Conservation (phyloP, 2,329 filamentous ascomycete genomes). For the Pseudocercospora vitis region DNA sequence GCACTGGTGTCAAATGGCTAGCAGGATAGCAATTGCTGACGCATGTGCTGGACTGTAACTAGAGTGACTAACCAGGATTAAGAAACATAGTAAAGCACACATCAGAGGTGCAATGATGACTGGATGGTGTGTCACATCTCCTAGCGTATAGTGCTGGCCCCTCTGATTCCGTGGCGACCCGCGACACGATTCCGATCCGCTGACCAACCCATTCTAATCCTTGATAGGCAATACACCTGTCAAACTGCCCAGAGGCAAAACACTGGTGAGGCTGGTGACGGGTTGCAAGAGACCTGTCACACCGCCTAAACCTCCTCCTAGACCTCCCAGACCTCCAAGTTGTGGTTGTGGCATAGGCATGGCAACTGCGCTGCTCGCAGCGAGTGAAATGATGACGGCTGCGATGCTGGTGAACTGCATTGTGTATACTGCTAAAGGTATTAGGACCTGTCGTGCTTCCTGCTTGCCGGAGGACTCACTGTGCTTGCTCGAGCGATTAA, state of each 20-base stretch:
- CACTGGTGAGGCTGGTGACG: neutral
- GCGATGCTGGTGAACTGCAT: slow-evolving; percentile 4
- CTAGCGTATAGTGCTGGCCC: neutral
- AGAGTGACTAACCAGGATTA: neutral
- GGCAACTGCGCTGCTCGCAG: neutral
- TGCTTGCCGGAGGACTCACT: neutral
- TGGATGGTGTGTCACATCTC: neutral
- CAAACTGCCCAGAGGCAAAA: neutral
- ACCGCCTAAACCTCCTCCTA: neutral
- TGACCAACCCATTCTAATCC: neutral
- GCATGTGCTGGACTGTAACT: neutral
- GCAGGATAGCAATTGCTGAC: neutral
- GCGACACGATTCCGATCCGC: neutral
- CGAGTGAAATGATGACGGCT: slow-evolving; percentile 17
- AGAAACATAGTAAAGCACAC: neutral
- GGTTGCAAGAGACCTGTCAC: neutral
- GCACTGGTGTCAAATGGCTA: neutral
- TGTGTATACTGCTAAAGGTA: neutral
- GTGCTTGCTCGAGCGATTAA: neutral
- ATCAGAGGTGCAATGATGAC: neutral
- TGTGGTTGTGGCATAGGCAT: slow-evolving; percentile 5
- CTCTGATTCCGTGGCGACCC: neutral
- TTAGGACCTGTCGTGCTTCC: neutral
- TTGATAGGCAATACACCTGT: neutral
- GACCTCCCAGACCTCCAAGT: neutral